Evolutionary conservation across 2,329 filamentous ascomycete species (phyloP), one percentile per base, ranked within the genome.

Genomic region (Aspergillus novoparasiticus): DNA sequence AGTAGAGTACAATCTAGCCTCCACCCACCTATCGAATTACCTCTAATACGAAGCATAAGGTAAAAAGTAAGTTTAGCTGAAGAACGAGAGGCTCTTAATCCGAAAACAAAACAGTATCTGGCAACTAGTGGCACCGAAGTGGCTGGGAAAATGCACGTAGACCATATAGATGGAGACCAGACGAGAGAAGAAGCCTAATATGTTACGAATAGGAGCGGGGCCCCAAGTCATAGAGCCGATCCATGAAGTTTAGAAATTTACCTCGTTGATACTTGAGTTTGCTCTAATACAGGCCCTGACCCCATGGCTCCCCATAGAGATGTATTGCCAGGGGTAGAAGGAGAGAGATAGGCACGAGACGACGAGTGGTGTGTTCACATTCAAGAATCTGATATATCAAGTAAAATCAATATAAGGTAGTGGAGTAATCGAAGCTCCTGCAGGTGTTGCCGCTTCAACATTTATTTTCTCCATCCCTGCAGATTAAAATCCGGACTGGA

Each of bases 331-430:
- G 11, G 30, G 34, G 14, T 23, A 39, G 34, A 39, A 23, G 51
- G 12, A 23, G 6, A 36, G 19, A 26, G 36, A 14, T 21, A 26
- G 4, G n/a, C 51, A 55, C 51, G 51, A 55, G 51, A 36, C 39
- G 28, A 36, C 19, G 14, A 19, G 32, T 36, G n/a, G 32, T n/a
- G 51, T 16, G 32, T 26, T 23, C 21, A 8, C 12, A 39, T 55
- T 19, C 32, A 36, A 55, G 19, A 23, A 55, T 55, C n/a, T 39
- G 51, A 55, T 41, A 55, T 55, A 28, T 39, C 51, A 55, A 36
- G 21, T 36, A 36, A 21, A 12, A 26, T 23, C 23, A 19, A 55
- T 39, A 55, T 55, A 39, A 55, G 21, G 51, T 55, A 36, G 32
- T 55, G 51, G 51, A 55, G 32, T 26, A 36, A 21, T 39, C 19